A percentile compares a stretch with the other conserved stretches of the same genome.
Evolutionary conservation across 1,284 basidiomycete species (phyloP).

Genomic region (Hemileia vastatrix): DNA sequence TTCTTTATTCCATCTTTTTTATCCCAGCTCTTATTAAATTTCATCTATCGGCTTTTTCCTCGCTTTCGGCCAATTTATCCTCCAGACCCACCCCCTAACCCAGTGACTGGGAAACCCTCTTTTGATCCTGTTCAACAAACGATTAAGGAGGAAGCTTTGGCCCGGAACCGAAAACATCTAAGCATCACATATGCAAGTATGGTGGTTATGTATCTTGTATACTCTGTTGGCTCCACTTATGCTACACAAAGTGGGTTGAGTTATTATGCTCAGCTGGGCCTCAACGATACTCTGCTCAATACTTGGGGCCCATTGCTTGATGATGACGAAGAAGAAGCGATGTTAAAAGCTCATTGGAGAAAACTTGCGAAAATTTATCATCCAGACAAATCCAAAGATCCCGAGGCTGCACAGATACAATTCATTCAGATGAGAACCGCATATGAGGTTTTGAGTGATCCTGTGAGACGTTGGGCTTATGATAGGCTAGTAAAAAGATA

Average conservation of each 20-base stretch:
- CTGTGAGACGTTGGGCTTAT: constrained; percentile 14
- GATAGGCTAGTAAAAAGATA: constrained; percentile 19
- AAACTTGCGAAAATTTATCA: constrained; percentile 11
- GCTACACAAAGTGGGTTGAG: neutral
- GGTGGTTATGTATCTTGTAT: constrained; percentile 5
- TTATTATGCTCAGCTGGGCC: constrained; percentile 14
- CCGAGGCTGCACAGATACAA: neutral
- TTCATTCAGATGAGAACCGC: constrained; percentile 16
- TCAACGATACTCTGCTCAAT: too few relatives aligned
- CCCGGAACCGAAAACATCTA: constrained; percentile 2
- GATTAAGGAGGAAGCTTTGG: neutral
- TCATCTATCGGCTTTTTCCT: neutral
- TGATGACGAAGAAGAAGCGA: constrained; percentile 6
- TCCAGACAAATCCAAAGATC: constrained; percentile 17
- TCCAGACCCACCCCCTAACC: neutral
- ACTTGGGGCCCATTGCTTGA: too few relatives aligned
- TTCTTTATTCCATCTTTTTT: constrained; percentile 15
- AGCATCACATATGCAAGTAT: constrained; percentile 9
- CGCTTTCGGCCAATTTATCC: constrained; percentile 5
- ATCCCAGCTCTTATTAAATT: constrained; percentile 1
- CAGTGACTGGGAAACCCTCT: constrained; percentile 2
- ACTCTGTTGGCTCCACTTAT: constrained; percentile 4
- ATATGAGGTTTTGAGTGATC: constrained; percentile 17
- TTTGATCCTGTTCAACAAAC: constrained; percentile 11
- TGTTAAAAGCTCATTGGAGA: constrained; percentile 16